Evolutionary conservation across 306 rosid species (phyloP).

Genomic region (Gleditsia sinensis): DNA sequence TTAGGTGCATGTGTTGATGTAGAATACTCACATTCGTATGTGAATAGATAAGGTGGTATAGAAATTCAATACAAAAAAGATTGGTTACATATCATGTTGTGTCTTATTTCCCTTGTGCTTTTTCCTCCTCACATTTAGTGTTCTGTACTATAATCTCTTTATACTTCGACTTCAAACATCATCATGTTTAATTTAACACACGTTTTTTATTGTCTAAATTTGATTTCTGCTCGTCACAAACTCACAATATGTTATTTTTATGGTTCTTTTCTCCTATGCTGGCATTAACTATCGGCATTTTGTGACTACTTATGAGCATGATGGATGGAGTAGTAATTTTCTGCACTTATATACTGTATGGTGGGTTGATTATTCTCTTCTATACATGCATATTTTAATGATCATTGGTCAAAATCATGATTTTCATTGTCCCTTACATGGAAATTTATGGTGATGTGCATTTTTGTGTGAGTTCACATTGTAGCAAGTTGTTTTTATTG

Average conservation of each 20-base stretch:
- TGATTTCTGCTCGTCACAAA: neutral
- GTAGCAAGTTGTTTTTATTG: neutral
- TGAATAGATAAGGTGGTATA: conserved; percentile 93
- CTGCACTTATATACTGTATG: neutral
- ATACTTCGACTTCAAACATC: neutral
- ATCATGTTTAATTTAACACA: conserved; percentile 2
- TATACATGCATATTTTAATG: conserved; percentile 3
- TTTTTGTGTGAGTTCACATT: conserved; percentile 6
- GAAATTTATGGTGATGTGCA: neutral
- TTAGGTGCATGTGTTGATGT: conserved; percentile 70
- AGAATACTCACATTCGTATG: conserved; percentile 74
- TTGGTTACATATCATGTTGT: conserved; percentile 38
- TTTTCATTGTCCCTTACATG: neutral
- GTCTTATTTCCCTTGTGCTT: conserved; percentile 28
- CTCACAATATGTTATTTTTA: neutral
- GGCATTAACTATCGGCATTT: neutral
- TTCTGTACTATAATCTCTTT: conserved; percentile 9
- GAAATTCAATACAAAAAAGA: conserved; percentile 72
- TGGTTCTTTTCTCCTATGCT: neutral
- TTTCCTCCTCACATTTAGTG: neutral
- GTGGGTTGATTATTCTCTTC: neutral
- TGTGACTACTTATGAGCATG: neutral
- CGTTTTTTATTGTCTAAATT: neutral
- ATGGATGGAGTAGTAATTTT: neutral
- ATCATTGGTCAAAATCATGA: neutral